phyloP scores from a whole-genome alignment of 768 basidiomycete species.

The Podaxis sp. region DNA sequence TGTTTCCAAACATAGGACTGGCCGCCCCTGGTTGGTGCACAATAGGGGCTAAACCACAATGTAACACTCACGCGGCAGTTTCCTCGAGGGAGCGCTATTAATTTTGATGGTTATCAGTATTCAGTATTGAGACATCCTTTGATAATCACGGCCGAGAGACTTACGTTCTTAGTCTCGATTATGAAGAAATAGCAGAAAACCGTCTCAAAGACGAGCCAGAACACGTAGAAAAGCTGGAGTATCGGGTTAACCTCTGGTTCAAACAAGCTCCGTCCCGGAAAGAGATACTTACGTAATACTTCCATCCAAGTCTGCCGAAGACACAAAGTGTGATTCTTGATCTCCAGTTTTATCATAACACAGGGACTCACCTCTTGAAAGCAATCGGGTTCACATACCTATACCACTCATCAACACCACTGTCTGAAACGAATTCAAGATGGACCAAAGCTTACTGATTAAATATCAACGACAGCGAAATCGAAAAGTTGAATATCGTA shows the following conservation, averaged over 20 bases:
- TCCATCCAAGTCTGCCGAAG: constrained; percentile 52
- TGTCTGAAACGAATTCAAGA: not conserved
- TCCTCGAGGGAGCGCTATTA: constrained; percentile 56
- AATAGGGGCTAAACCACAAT: not conserved
- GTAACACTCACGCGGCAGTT: constrained; percentile 44
- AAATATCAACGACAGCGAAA: constrained; percentile 66
- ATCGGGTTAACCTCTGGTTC: not conserved
- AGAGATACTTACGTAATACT: constrained; percentile 51
- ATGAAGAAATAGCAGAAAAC: constrained; percentile 53
- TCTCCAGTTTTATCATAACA: not conserved
- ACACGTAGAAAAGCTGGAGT: constrained; percentile 45
- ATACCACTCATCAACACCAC: not conserved
- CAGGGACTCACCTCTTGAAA: constrained; percentile 32
- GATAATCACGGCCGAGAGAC: constrained; percentile 7
- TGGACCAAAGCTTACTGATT: constrained; percentile 44
- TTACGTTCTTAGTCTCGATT: constrained; percentile 49
- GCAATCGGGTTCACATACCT: constrained; percentile 51
- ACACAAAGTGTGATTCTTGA: constrained; percentile 32
- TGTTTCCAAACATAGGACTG: not conserved
- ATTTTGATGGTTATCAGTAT: not conserved
- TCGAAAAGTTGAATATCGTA: constrained; percentile 59
- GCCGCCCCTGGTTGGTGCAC: too few relatives aligned
- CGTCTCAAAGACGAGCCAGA: constrained; percentile 55
- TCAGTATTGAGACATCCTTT: not conserved
- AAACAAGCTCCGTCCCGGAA: not conserved